Conservation (phyloP, 306 rosid species). For the Coriaria nepalensis region DNA sequence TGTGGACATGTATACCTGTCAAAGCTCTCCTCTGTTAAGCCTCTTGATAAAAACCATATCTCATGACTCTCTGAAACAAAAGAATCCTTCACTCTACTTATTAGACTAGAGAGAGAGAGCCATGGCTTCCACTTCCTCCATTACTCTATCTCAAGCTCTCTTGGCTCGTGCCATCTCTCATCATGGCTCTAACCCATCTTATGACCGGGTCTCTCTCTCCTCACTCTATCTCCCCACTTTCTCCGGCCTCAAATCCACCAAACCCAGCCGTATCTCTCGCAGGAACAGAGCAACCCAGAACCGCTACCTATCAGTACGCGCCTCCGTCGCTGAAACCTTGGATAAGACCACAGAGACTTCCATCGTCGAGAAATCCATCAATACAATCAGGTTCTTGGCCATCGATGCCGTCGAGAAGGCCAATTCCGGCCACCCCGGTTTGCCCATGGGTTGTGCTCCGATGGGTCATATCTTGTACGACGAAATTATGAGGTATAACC, state of each 20-base stretch:
- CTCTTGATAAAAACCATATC: slow-evolving; percentile 16
- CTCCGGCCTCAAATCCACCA: slow-evolving; percentile 43
- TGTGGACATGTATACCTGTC: slow-evolving; percentile 22
- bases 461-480: slow-evolving; percentile 55
- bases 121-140: slow-evolving; percentile 75
- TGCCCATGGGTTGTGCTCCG: slow-evolving; percentile 70
- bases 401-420: slow-evolving; percentile 60
- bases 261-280: slow-evolving; percentile 17
- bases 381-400: slow-evolving; percentile 48
- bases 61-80: slow-evolving; percentile 19
- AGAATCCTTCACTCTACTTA: slow-evolving; percentile 12
- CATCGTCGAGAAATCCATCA: slow-evolving; percentile 41
- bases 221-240: slow-evolving; percentile 37
- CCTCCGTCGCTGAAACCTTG: slow-evolving; percentile 36
- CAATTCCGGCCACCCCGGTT: slow-evolving; percentile 56
- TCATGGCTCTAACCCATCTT: slow-evolving; percentile 27
- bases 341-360: slow-evolving; percentile 26
- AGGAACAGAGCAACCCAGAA: not conserved
- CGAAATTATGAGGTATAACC: slow-evolving; percentile 51
- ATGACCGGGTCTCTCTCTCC: slow-evolving; percentile 46
- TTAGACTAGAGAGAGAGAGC: not conserved
- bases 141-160: slow-evolving; percentile 64
- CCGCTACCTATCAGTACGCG: slow-evolving; percentile 18
- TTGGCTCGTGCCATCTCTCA: slow-evolving; percentile 51
- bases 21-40: slow-evolving; percentile 10